phyloP scores from a whole-genome alignment of 2,329 filamentous ascomycete genomes.

The Xylaria sp. region DNA sequence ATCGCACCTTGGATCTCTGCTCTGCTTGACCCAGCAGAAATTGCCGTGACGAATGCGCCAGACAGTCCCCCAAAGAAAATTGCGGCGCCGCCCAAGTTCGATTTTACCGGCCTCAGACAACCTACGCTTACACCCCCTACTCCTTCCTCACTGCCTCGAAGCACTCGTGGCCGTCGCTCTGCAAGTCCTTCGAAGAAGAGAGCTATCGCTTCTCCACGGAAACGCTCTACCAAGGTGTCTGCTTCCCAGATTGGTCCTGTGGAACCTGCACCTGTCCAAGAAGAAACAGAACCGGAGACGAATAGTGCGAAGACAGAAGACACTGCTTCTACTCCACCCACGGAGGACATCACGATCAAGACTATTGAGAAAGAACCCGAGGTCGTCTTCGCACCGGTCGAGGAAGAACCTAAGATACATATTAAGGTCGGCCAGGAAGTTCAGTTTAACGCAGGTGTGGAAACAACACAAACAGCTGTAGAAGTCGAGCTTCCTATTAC shows the following conservation, averaged over 20 bases:
- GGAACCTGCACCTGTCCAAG: conserved; percentile 49
- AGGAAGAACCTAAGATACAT: conserved; percentile 71
- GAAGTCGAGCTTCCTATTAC: conserved; percentile 79
- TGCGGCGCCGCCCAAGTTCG: conserved; percentile 82
- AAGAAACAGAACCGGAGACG: conserved; percentile 44
- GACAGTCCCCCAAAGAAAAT: conserved; percentile 81
- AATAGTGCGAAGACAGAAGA: conserved; percentile 60
- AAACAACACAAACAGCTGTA: conserved; percentile 77
- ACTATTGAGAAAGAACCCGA: conserved; percentile 62
- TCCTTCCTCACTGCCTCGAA: conserved; percentile 58
- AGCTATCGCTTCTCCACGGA: conserved; percentile 64
- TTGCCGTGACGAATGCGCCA: conserved; percentile 65
- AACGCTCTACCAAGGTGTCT: conserved; percentile 60
- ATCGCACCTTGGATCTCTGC: conserved; percentile 90
- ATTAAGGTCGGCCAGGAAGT: conserved; percentile 74
- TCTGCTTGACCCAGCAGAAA: conserved; percentile 88
- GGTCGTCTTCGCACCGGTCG: conserved; percentile 61
- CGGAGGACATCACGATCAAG: conserved; percentile 55
- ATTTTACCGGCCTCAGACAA: conserved; percentile 59
- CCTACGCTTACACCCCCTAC: conserved; percentile 62
- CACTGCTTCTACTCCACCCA: conserved; percentile 57
- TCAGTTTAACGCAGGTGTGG: conserved; percentile 64
- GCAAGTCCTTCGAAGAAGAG: conserved; percentile 69
- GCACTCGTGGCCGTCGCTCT: conserved; percentile 64
- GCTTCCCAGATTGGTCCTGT: conserved; percentile 54